A percentile compares a stretch with the other conserved stretches of the same genome.
phyloP scores from a whole-genome alignment of 306 rosid species.

The Medicago ruthenica region DNA sequence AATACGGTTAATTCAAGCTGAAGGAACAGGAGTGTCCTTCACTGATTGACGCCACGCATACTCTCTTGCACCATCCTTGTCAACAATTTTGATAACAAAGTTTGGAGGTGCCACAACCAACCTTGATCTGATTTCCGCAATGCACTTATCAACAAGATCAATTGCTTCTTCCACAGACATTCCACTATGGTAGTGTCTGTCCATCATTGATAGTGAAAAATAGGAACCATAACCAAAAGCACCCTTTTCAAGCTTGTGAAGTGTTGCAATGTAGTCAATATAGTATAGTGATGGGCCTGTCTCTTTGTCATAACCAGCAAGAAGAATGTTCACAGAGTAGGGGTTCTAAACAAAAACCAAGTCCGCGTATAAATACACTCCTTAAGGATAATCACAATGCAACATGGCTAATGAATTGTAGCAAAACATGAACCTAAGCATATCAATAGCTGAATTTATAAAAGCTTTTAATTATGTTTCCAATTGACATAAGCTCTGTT shows the following conservation, averaged over 20 bases:
- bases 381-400: slow-evolving; percentile 19
- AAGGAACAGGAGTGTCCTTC: slow-evolving; percentile 41
- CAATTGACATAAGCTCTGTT: neutral
- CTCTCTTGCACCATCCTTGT: slow-evolving; percentile 90
- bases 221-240: slow-evolving; percentile 96
- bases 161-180: slow-evolving; percentile 86
- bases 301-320: slow-evolving; percentile 94
- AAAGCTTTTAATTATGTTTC: slow-evolving; percentile 8
- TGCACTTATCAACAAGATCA: slow-evolving; percentile 83
- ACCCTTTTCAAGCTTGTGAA: slow-evolving; percentile 98
- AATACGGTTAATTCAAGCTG: slow-evolving; percentile 52
- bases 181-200: slow-evolving; percentile 85
- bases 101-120: slow-evolving; percentile 93
- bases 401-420: slow-evolving; percentile 25
- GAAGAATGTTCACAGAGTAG: slow-evolving; percentile 82
- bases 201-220: slow-evolving; percentile 88
- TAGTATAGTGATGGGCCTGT: slow-evolving; percentile 82
- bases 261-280: slow-evolving; percentile 90
- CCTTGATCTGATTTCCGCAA: slow-evolving; percentile 73
- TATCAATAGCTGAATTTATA: neutral
- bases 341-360: slow-evolving; percentile 68
- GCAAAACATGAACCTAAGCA: neutral
- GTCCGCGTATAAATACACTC: slow-evolving; percentile 26
- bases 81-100: slow-evolving; percentile 91
- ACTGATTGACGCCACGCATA: slow-evolving; percentile 85